Percentiles rank a stretch among this genome's conserved stretches.
phyloP scores from a whole-genome alignment of 306 rosid species.

The Datisca glomerata region DNA sequence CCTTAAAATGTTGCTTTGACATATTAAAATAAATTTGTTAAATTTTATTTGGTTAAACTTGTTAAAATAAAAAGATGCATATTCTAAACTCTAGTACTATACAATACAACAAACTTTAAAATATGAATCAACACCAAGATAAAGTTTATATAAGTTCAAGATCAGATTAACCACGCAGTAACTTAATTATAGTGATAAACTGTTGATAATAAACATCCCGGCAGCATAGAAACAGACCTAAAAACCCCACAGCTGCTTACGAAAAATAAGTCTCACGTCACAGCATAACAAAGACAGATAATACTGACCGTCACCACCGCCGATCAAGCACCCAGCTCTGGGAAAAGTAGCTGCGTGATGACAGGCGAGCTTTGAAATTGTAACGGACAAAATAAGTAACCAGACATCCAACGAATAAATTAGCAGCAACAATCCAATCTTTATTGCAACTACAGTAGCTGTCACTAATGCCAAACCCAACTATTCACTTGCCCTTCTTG shows the following conservation, averaged over 20 bases:
- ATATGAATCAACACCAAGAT: too few relatives aligned
- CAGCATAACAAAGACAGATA: neutral
- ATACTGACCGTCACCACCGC: constrained; percentile 30
- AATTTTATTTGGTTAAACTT: too few relatives aligned
- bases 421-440: constrained; percentile 13
- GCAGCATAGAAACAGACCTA: neutral
- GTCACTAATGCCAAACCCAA: constrained; percentile 13
- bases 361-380: constrained; percentile 21
- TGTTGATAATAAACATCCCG: neutral
- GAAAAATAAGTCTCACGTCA: neutral
- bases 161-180: too few relatives aligned
- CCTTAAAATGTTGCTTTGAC: too few relatives aligned
- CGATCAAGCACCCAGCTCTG: constrained; percentile 72
- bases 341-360: constrained; percentile 15
- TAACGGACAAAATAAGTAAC: constrained; percentile 1
- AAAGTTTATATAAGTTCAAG: too few relatives aligned
- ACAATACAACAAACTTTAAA: too few relatives aligned
- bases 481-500: constrained; percentile 66
- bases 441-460: constrained; percentile 5
- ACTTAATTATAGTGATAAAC: neutral
- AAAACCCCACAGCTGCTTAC: constrained; percentile 12
- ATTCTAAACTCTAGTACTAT: too few relatives aligned
- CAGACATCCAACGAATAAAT: neutral
- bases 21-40: too few relatives aligned
- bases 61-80: too few relatives aligned